Evolutionary conservation across 129 eudicot genomes (phyloP).

Genomic region (Artemisia argyi): DNA sequence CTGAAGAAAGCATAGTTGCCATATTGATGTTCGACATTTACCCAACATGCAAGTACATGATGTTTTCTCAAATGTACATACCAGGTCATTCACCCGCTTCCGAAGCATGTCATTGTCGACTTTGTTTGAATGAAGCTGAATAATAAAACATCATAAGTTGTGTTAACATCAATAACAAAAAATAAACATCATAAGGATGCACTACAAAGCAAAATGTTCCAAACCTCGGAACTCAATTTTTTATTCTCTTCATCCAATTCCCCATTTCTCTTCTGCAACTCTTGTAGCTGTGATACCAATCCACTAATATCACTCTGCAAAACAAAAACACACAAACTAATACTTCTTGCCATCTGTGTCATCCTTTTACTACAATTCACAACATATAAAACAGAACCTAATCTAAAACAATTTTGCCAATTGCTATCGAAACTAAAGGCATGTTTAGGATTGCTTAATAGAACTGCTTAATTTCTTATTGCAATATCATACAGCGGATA

Average conservation of each 20-base stretch:
- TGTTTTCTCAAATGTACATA: conserved; percentile 22
- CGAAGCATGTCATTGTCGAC: conserved; percentile 60
- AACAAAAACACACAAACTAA: conserved; percentile 12
- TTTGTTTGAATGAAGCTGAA: conserved; percentile 72
- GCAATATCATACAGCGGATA: too few relatives aligned
- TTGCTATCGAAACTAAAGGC: conserved; percentile 1
- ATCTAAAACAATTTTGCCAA: background rate
- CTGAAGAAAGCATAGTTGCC: background rate
- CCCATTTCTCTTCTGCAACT: conserved; percentile 63
- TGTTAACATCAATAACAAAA: conserved; percentile 6
- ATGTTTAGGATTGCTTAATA: too few relatives aligned
- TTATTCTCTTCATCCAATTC: conserved; percentile 76
- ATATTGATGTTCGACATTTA: too few relatives aligned
- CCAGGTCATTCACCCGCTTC: conserved; percentile 74
- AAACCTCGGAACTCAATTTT: conserved; percentile 56
- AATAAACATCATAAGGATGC: background rate
- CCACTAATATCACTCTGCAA: conserved; percentile 84
- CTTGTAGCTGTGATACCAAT: conserved; percentile 80
- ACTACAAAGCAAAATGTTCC: background rate
- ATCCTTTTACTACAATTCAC: too few relatives aligned
- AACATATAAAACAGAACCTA: background rate
- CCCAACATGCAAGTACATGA: too few relatives aligned
- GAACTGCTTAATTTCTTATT: too few relatives aligned
- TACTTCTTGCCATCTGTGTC: background rate
- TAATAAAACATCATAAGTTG: conserved; percentile 14